These are phyloP conservation scores for Tricharina praecox DNA, from an alignment of 495 filamentous ascomycete species.

Conservation along the genomic window DNA sequence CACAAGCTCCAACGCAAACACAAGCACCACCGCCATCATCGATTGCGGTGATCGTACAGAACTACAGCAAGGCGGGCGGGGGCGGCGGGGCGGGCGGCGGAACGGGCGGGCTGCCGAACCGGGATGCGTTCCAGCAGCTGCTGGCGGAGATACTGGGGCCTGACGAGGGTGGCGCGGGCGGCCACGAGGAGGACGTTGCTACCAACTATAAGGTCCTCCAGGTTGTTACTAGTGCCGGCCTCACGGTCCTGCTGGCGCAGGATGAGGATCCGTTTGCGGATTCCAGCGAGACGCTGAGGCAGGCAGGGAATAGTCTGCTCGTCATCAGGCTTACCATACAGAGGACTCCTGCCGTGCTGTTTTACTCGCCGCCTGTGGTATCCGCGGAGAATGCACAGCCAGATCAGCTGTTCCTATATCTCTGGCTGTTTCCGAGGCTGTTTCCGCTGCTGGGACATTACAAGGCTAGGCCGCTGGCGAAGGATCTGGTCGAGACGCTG, in stretches of 20 bases:
- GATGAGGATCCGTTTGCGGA: slow-evolving; percentile 33
- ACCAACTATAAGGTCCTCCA: slow-evolving; percentile 70
- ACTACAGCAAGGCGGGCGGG: slow-evolving; percentile 29
- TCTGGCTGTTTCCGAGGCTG: slow-evolving; percentile 56
- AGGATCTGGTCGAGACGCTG: slow-evolving; percentile 33
- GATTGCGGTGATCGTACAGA: slow-evolving; percentile 35
- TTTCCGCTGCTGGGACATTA: slow-evolving; percentile 33
- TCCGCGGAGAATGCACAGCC: slow-evolving; percentile 28
- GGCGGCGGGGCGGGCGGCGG: slow-evolving; percentile 24
- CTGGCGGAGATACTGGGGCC: slow-evolving; percentile 44
- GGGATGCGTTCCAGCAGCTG: slow-evolving; percentile 44
- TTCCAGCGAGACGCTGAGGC: slow-evolving; percentile 32
- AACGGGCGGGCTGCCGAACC: slow-evolving; percentile 29
- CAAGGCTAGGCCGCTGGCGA: slow-evolving; percentile 24
- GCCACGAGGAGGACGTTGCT: slow-evolving; percentile 50
- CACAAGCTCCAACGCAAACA: neutral
- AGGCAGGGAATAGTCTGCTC: slow-evolving; percentile 49
- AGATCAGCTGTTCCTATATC: slow-evolving; percentile 48
- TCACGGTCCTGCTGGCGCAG: slow-evolving; percentile 46
- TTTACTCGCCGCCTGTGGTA: slow-evolving; percentile 28
- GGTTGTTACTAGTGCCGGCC: slow-evolving; percentile 62
- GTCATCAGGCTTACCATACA: slow-evolving; percentile 56
- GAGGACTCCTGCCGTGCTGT: slow-evolving; percentile 56
- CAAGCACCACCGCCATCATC: slow-evolving; percentile 28
- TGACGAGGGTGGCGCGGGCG: too few relatives aligned